Evolutionary conservation across 306 rosid genomes (phyloP), one percentile per base, ranked within the genome.

Genomic region (Glycyrrhiza uralensis): DNA sequence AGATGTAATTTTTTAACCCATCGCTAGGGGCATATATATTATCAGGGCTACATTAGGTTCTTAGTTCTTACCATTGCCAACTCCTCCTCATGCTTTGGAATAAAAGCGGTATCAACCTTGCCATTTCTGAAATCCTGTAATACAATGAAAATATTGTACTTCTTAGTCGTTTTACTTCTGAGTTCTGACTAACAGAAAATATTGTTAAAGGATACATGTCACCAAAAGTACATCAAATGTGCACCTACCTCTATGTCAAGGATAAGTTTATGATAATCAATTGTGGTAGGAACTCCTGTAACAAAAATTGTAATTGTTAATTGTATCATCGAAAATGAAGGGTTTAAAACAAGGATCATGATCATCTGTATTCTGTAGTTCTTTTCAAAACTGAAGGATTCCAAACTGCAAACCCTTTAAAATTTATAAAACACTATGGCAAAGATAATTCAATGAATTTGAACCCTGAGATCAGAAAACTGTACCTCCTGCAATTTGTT

Each of bases 211-310:
- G 32, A 66, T 17, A 69, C 41, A 18, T 7, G 39, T 23, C 24
- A 36, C 0, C 36, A 26, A 39, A 71, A 72, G n/a, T 50, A 29
- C 45, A 57, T 38, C 58, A 54, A 49, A 62, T 58, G 52, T 32
- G 33, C 62, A 65, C 77, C 41, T 22, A 91, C 96, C 96, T 94
- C 97, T 42, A 88, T 67, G 65, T 94, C 96, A 44, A 94, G 96
- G 84, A 94, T 94, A 49, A 94, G 96, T 82, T 94, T 94, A 81
- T 94, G 97, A 84, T 94, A 94, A 20, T 94, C 99, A 49, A 94
- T 91, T 76, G 99, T 94, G n/a, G 99, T 94, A 49, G 99, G 99
- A 80, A 94, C 90, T 69, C 99, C 97, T 91, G 92, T 19, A 55
- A 79, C 66, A 66, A 61, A n/a, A 67, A 54, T 9, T 33, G 42